Evolutionary conservation across 495 filamentous ascomycete genomes (phyloP).

Genomic region (Aspergillus baeticus): DNA sequence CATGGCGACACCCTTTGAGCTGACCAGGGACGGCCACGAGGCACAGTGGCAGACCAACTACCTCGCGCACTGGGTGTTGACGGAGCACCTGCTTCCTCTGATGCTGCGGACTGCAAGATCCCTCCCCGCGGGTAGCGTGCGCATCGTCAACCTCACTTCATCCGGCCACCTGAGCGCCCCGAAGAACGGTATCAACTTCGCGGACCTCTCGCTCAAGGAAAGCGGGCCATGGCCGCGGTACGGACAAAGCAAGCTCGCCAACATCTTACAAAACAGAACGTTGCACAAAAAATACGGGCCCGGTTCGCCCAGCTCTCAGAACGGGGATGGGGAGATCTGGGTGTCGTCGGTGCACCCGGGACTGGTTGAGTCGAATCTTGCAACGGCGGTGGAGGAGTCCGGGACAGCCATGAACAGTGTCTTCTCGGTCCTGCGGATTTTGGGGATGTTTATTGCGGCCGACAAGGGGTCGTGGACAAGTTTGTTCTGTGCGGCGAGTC

Average conservation of each 20-base stretch:
- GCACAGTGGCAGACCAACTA: conserved; percentile 3
- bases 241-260: not conserved
- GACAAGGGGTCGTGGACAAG: not conserved
- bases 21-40: not conserved
- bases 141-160: not conserved
- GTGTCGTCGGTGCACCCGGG: no score
- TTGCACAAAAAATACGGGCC: not conserved
- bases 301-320: no score
- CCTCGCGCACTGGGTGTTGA: not conserved
- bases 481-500: not conserved
- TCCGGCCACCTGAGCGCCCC: not conserved
- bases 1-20: not conserved
- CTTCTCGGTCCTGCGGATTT: no score
- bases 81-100: not conserved
- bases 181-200: not conserved
- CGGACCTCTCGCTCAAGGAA: not conserved
- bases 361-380: no score
- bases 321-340: no score
- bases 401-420: no score
- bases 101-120: not conserved
- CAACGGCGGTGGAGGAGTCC: no score
- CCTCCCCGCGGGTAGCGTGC: not conserved
- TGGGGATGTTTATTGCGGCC: not conserved
- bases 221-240: not conserved
- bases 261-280: not conserved